Evolutionary conservation across 2,329 filamentous ascomycete species (phyloP), one percentile per base, ranked within the genome.

Genomic region (Venturia pyrina): DNA sequence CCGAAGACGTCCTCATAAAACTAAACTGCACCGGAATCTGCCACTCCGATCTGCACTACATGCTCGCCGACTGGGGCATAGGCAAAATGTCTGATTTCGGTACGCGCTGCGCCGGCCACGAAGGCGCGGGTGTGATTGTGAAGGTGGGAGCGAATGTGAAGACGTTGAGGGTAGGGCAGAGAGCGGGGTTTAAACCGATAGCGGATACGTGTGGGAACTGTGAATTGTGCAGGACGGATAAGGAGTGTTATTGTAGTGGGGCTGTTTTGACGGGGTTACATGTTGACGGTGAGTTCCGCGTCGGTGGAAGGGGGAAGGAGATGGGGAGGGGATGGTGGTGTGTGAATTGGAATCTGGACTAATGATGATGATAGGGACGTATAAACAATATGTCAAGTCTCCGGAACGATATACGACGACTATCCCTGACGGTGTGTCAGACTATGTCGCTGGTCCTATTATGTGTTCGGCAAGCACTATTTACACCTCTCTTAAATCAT

Each of bases 381-480:
- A 79, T 68, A 77, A 80, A 69, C 77, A 81, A 69, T 82, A 81
- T 67, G 70, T 80, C 44, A 74, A 76, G 8, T 76, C 75, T 1
- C 79, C 79, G 0, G 78, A 76, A 3, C 73, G 72, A 50, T 78
- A 77, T 59, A 74, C 75, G 2, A 74, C 74, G 1, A 72, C 72
- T 3, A 80, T 80, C 62, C 78, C 78, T 0, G 74, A 79, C 40
- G 77, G 73, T 0, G 72, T 80, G 0, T 70, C 72, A 0, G 77
- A 78, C 53, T 75, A 77, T 46, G 66, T 77, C 17, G 79, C 80
- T 6, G 80, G 76, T 0, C 80, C 80, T 0, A 74, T 82, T 32
- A 80, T 82, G 77, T 82, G 80, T 70, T 78, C 76, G 24, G 80
- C 76, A 0, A 77, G 77, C 17, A 81, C 80, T 0, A 76, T 79